A percentile compares a stretch with the other conserved stretches of the same genome.
These are phyloP conservation scores for Sphaerobolus stellatus DNA, from an alignment of 1,284 basidiomycete genomes.

Conservation along the genomic window DNA sequence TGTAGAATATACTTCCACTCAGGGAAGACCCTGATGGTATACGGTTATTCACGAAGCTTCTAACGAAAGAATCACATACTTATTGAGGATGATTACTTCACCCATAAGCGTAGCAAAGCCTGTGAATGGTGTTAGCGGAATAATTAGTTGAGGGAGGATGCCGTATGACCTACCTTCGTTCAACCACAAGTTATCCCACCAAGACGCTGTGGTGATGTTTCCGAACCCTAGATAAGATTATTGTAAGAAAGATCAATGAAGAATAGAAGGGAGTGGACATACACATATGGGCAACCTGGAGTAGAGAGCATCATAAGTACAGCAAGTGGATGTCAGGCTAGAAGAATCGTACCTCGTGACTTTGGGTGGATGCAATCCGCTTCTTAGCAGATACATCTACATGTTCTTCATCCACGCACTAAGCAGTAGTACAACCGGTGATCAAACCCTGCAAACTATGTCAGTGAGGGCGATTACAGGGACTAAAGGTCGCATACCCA, in stretches of 20 bases:
- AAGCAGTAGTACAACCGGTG: conserved; percentile 83
- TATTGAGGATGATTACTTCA: conserved; percentile 87
- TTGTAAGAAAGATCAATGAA: not conserved
- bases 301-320: not conserved
- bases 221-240: conserved; percentile 65
- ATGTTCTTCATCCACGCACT: conserved; percentile 80
- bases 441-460: conserved; percentile 66
- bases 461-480: no score
- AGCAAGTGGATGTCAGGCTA: conserved; percentile 15
- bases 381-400: conserved; percentile 79
- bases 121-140: conserved; percentile 38
- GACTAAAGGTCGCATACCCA: conserved; percentile 50
- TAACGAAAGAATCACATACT: conserved; percentile 23
- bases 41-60: conserved; percentile 5
- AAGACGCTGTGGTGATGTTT: conserved; percentile 89
- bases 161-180: conserved; percentile 59
- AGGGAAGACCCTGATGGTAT: conserved; percentile 58
- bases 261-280: conserved; percentile 1
- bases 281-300: not conserved
- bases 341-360: conserved; percentile 63
- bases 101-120: conserved; percentile 88
- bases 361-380: conserved; percentile 74
- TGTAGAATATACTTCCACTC: conserved; percentile 74
- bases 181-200: conserved; percentile 90
- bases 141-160: not conserved